These are phyloP conservation scores for Margaritispora aquatica DNA, from an alignment of 495 filamentous ascomycete species.

Conservation along the genomic window DNA sequence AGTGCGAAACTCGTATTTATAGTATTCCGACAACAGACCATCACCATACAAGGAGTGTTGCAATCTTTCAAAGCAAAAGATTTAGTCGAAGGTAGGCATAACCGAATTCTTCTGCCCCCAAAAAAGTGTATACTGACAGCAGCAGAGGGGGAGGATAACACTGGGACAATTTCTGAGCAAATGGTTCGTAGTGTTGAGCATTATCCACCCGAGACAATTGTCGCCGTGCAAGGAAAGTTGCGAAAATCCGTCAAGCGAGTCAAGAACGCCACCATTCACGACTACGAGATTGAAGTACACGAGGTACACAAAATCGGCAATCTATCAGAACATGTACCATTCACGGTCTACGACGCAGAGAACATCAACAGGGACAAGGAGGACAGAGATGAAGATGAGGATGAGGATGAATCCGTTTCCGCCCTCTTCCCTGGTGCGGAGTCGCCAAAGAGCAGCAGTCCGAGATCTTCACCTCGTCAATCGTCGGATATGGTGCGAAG, in stretches of 20 bases:
- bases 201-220: conserved; percentile 72
- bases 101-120: no score
- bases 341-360: conserved; percentile 32
- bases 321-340: conserved; percentile 35
- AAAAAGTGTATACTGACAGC: no score
- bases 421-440: not conserved
- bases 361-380: conserved; percentile 24
- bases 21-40: conserved; percentile 38
- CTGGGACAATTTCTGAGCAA: conserved; percentile 35
- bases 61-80: conserved; percentile 47
- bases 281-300: conserved; percentile 74
- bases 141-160: conserved; percentile 8
- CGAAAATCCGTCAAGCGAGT: conserved; percentile 70
- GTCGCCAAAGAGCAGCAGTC: not conserved
- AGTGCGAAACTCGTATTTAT: conserved; percentile 87
- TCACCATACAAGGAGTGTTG: conserved; percentile 82
- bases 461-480: not conserved
- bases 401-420: conserved; percentile 2
- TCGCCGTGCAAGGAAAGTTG: conserved; percentile 70
- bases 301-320: conserved; percentile 63
- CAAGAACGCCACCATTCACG: conserved; percentile 67
- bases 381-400: conserved; percentile 20
- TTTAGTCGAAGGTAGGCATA: conserved; percentile 12
- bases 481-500: conserved; percentile 6
- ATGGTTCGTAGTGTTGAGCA: conserved; percentile 88